Evolutionary conservation across 495 filamentous ascomycete species (phyloP).

Genomic region (Annulohypoxylon maeteangense): DNA sequence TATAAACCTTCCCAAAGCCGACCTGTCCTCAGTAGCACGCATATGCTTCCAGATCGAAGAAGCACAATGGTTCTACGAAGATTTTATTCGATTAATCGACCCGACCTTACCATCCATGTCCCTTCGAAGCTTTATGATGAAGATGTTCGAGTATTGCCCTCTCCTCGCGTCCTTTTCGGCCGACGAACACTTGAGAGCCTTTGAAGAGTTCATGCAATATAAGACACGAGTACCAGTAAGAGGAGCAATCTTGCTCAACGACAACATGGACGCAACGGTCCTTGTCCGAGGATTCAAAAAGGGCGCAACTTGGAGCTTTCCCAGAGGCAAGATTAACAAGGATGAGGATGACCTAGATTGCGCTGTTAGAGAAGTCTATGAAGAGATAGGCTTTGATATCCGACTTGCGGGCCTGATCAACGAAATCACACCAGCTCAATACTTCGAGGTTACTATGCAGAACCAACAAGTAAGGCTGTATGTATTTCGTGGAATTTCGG

Average conservation of each 20-base stretch:
- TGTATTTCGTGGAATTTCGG: conserved; percentile 86
- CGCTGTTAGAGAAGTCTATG: conserved; percentile 91
- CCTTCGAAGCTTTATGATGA: conserved; percentile 81
- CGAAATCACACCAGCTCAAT: conserved; percentile 73
- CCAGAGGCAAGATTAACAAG: conserved; percentile 96
- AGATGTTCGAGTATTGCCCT: conserved; percentile 93
- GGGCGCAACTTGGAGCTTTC: conserved; percentile 94
- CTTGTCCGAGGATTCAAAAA: conserved; percentile 99
- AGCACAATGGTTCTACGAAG: conserved; percentile 99
- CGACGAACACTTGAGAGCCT: conserved; percentile 80
- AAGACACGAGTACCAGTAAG: conserved; percentile 94
- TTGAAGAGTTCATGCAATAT: conserved; percentile 89
- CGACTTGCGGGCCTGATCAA: conserved; percentile 75
- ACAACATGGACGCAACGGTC: conserved; percentile 89
- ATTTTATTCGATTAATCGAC: conserved; percentile 93
- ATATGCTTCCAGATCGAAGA: conserved; percentile 99
- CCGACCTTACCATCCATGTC: conserved; percentile 84
- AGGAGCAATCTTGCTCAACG: conserved; percentile 90
- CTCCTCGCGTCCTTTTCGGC: conserved; percentile 81
- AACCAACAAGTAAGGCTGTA: conserved; percentile 93
- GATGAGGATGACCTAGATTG: conserved; percentile 92
- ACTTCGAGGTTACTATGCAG: conserved; percentile 85
- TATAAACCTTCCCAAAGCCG: conserved; percentile 90
- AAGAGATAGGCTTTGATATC: conserved; percentile 93
- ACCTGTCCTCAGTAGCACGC: conserved; percentile 87